Evolutionary conservation across 495 filamentous ascomycete species (phyloP).

Genomic region (Apodospora peruviana): DNA sequence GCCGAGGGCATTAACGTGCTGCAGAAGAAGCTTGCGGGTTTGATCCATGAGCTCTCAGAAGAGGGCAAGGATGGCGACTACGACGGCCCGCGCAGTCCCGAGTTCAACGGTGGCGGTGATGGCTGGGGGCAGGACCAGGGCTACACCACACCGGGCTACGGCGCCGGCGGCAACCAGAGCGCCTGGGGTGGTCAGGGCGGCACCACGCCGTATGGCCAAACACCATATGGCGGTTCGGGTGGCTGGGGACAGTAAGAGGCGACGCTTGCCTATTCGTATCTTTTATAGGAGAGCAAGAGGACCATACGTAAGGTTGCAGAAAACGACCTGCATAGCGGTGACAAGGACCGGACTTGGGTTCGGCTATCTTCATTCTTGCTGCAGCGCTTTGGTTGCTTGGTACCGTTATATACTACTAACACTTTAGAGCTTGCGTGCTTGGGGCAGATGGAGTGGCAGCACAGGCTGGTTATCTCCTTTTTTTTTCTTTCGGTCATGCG

Average conservation of each 20-base stretch:
- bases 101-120: constrained; percentile 50
- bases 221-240: constrained; percentile 21
- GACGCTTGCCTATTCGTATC: too few species aligned
- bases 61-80: constrained; percentile 52
- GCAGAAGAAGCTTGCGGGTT: constrained; percentile 79
- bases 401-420: too few species aligned
- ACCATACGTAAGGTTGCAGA: too few species aligned
- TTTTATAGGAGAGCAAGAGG: too few species aligned
- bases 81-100: constrained; percentile 57
- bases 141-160: constrained; percentile 66
- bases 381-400: too few species aligned
- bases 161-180: constrained; percentile 49
- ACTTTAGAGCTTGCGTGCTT: too few species aligned
- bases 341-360: too few species aligned
- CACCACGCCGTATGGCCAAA: constrained; percentile 55
- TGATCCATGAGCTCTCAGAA: constrained; percentile 68
- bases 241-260: not conserved
- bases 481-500: too few species aligned
- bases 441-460: too few species aligned
- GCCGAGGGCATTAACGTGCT: constrained; percentile 84
- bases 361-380: too few species aligned
- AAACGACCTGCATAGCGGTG: too few species aligned
- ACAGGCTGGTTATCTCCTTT: too few species aligned
- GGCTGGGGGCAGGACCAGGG: constrained; percentile 55
- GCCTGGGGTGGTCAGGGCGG: constrained; percentile 67